Conservation (phyloP, 345 rosid genomes). For the Salix viminalis region DNA sequence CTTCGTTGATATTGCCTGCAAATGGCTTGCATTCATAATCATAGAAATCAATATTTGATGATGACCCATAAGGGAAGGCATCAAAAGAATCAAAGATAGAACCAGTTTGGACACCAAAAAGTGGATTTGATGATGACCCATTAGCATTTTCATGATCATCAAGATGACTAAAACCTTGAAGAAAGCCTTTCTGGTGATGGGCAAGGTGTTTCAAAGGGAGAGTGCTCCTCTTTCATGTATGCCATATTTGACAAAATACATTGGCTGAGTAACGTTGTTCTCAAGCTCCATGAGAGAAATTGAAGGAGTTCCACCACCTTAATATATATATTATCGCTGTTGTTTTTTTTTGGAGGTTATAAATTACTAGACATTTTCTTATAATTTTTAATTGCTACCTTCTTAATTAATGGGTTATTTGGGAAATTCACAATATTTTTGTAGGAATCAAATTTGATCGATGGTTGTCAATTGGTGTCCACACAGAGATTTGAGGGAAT, state of each 20-base stretch:
- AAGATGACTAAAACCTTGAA: slow-evolving; percentile 56
- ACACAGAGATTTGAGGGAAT: neutral
- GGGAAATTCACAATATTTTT: neutral
- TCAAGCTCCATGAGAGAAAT: slow-evolving; percentile 3
- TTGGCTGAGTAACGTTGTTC: neutral
- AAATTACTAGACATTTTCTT: neutral
- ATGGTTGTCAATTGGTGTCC: neutral
- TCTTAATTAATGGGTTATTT: neutral
- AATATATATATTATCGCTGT: neutral
- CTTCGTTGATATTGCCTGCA: neutral
- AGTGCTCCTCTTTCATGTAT: slow-evolving; percentile 29
- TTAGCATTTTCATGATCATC: slow-evolving; percentile 16
- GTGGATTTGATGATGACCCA: slow-evolving; percentile 43
- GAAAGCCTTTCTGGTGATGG: slow-evolving; percentile 31
- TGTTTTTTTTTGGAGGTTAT: neutral
- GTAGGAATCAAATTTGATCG: neutral
- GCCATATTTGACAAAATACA: slow-evolving; percentile 7
- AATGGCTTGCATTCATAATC: slow-evolving; percentile 55
- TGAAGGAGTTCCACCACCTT: neutral
- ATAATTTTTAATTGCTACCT: neutral
- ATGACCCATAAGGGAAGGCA: slow-evolving; percentile 33
- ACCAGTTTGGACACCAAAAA: slow-evolving; percentile 31
- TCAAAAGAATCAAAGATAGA: slow-evolving; percentile 45
- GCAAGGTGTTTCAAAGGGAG: slow-evolving; percentile 26
- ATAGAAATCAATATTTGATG: slow-evolving; percentile 36